Conservation (phyloP, 345 rosid species). For the Firmiana major region DNA sequence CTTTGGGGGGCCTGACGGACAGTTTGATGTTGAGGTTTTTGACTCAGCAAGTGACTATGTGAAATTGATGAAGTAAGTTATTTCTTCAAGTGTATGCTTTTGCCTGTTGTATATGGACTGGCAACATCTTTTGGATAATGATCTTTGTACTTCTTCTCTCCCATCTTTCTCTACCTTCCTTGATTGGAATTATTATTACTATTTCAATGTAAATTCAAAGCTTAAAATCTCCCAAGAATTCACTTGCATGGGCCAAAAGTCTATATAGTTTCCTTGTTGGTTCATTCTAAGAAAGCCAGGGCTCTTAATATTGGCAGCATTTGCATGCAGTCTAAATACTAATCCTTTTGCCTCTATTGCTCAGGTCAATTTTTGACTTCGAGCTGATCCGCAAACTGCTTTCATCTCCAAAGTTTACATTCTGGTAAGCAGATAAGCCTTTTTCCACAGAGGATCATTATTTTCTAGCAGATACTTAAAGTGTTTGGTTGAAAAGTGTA, state of each 20-base stretch:
- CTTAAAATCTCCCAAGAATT: neutral
- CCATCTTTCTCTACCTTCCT: neutral
- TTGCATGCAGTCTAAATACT: neutral
- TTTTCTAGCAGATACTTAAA: slow-evolving; percentile 11
- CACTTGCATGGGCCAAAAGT: neutral
- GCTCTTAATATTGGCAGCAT: neutral
- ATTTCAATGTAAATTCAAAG: neutral
- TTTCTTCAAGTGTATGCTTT: slow-evolving; percentile 8
- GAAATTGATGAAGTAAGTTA: slow-evolving; percentile 84
- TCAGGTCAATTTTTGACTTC: slow-evolving; percentile 91
- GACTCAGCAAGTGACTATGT: slow-evolving; percentile 92
- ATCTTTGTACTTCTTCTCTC: neutral
- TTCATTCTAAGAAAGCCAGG: neutral
- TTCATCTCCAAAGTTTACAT: slow-evolving; percentile 76
- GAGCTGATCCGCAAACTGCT: slow-evolving; percentile 74
- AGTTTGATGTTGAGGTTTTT: slow-evolving; percentile 92
- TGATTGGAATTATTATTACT: neutral
- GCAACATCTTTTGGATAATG: slow-evolving; percentile 1
- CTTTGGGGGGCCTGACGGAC: slow-evolving; percentile 80
- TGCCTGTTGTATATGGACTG: neutral
- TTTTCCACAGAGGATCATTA: neutral
- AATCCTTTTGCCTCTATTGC: slow-evolving; percentile 12
- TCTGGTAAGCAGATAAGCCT: slow-evolving; percentile 57
- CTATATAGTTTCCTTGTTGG: neutral
- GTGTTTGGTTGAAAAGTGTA: neutral